phyloP scores from a whole-genome alignment of 2,329 filamentous ascomycete species.

The Colletotrichum camelliae region DNA sequence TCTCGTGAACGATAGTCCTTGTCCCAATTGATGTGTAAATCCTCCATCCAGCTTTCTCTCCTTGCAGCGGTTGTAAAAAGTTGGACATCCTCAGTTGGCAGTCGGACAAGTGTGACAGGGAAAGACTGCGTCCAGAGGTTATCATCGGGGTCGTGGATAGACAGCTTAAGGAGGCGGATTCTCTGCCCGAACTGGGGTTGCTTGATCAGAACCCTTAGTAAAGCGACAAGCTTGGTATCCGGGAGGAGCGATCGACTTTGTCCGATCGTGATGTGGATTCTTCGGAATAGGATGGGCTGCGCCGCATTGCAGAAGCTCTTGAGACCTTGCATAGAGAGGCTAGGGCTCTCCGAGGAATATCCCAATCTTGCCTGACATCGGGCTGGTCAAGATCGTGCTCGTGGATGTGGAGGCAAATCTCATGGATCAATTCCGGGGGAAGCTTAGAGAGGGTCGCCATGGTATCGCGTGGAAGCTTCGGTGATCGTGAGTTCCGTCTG shows the following conservation, averaged over 20 bases:
- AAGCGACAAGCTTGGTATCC: no score
- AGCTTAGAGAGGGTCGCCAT: neutral
- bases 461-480: neutral
- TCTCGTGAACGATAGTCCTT: no score
- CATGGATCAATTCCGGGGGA: neutral
- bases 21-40: no score
- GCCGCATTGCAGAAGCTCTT: neutral
- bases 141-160: neutral
- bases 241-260: no score
- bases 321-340: neutral
- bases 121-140: no score
- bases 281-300: neutral
- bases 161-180: neutral
- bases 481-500: neutral
- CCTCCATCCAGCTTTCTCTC: neutral
- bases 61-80: neutral
- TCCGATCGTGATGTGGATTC: neutral
- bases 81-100: neutral
- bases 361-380: neutral
- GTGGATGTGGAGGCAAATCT: neutral
- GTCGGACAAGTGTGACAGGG: no score
- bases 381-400: neutral
- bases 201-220: neutral
- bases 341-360: fast-evolving
- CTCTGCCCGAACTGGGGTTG: neutral